phyloP scores from a whole-genome alignment of 1,284 basidiomycete species.

The Ustilago curta region DNA sequence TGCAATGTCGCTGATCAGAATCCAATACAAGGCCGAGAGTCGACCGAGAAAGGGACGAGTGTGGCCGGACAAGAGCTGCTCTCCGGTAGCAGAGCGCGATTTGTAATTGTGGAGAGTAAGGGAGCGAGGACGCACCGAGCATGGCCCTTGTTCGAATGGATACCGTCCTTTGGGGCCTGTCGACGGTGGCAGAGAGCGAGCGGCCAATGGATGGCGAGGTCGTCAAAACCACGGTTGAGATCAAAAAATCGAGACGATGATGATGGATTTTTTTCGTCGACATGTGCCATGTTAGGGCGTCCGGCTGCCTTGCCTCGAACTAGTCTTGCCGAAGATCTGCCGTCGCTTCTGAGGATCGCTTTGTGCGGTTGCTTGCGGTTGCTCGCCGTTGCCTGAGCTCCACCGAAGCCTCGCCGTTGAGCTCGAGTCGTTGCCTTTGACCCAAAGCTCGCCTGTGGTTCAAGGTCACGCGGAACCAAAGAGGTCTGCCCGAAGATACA shows the following conservation, averaged over 20 bases:
- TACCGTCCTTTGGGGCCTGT: slow-evolving; percentile 2
- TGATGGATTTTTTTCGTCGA: background rate
- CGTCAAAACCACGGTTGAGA: background rate
- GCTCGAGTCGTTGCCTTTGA: background rate
- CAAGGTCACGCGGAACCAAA: background rate
- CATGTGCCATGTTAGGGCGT: slow-evolving; percentile 1
- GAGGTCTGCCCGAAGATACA: slow-evolving; percentile 21
- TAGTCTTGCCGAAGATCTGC: slow-evolving; percentile 30
- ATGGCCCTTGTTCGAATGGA: slow-evolving; percentile 9
- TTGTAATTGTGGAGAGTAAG: background rate
- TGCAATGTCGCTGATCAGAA: background rate
- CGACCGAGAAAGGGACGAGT: slow-evolving; percentile 7
- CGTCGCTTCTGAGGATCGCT: background rate
- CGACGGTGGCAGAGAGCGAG: background rate
- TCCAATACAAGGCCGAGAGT: slow-evolving; percentile 11
- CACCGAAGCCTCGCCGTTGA: background rate
- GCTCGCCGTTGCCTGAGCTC: background rate
- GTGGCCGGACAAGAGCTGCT: slow-evolving; percentile 15
- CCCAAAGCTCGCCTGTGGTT: background rate
- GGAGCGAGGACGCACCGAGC: slow-evolving; percentile 26
- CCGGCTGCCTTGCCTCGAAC: background rate
- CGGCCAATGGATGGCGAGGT: background rate
- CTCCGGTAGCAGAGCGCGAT: slow-evolving; percentile 7
- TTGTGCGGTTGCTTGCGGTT: background rate
- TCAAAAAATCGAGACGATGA: slow-evolving; percentile 1